Evolutionary conservation across 1,139 yeast genomes (phyloP).

Genomic region (Scheffersomyces illinoinensis): DNA sequence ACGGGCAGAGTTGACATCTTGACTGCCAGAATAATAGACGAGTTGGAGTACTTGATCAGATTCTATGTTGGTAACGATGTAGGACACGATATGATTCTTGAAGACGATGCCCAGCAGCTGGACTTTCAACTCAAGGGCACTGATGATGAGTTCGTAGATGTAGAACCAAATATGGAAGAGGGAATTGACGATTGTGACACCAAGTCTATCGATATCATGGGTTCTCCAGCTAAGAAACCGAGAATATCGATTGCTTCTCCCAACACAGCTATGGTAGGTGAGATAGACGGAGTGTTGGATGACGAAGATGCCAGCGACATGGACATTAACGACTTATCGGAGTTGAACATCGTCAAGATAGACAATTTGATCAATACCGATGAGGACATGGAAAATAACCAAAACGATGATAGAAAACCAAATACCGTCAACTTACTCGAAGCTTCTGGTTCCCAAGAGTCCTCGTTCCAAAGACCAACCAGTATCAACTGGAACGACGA

Average conservation of each 20-base stretch:
- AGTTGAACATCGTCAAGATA: constrained; percentile 38
- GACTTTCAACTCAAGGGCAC: constrained; percentile 8
- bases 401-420: background rate
- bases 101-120: constrained; percentile 13
- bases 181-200: constrained; percentile 16
- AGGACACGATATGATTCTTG: constrained; percentile 21
- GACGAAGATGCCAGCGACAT: constrained; percentile 11
- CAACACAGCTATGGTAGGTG: constrained; percentile 6
- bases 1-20: constrained; percentile 65
- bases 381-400: constrained; percentile 5
- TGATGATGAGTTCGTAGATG: constrained; percentile 8
- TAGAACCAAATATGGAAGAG: constrained; percentile 15
- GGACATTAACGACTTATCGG: constrained; percentile 43
- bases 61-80: constrained; percentile 30
- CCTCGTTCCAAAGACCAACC: constrained; percentile 43
- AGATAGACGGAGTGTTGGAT: constrained; percentile 5
- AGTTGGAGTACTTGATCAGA: constrained; percentile 52
- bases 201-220: constrained; percentile 12
- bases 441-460: constrained; percentile 19
- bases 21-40: constrained; percentile 79
- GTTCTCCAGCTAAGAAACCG: constrained; percentile 15
- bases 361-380: constrained; percentile 37
- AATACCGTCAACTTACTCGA: background rate
- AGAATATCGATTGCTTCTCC: constrained; percentile 4
- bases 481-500: constrained; percentile 50